A percentile compares a stretch with the other conserved stretches of the same genome.
phyloP scores from a whole-genome alignment of 2,329 filamentous ascomycete species.

The Fusarium poae region DNA sequence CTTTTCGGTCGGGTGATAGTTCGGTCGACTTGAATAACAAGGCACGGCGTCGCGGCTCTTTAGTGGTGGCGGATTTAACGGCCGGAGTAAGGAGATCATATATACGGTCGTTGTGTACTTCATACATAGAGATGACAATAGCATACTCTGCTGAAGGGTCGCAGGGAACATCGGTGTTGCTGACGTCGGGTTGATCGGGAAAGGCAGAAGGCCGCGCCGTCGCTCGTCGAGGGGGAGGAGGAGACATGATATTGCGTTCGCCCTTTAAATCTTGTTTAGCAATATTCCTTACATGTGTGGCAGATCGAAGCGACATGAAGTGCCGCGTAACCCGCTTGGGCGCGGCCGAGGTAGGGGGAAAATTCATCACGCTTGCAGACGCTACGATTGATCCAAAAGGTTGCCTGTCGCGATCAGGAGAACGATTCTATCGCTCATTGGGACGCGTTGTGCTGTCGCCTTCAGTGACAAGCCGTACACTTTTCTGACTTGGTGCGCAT shows the following conservation, averaged over 20 bases:
- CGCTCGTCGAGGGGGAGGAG: conserved; percentile 71
- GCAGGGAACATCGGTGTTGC: conserved; percentile 72
- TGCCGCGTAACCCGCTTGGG: conserved; percentile 53
- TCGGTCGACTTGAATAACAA: conserved; percentile 95
- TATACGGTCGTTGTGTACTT: conserved; percentile 98
- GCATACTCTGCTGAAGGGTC: conserved; percentile 80
- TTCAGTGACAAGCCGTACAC: conserved; percentile 60
- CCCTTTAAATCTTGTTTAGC: conserved; percentile 65
- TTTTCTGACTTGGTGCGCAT: conserved; percentile 55
- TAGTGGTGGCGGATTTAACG: conserved; percentile 70
- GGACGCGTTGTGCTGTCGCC: conserved; percentile 43
- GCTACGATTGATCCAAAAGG: conserved; percentile 31
- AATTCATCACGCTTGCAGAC: conserved; percentile 49
- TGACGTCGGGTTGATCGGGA: conserved; percentile 80
- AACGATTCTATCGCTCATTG: conserved; percentile 51
- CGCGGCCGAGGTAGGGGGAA: conserved; percentile 35
- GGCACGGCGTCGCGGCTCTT: conserved; percentile 80
- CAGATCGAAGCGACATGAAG: conserved; percentile 61
- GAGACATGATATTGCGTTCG: conserved; percentile 60
- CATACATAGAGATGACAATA: conserved; percentile 96
- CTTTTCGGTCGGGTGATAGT: conserved; percentile 87
- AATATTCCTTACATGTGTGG: conserved; percentile 60
- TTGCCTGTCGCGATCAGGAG: conserved; percentile 34
- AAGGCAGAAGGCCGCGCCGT: conserved; percentile 78
- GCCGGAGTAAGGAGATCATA: conserved; percentile 87